Base-by-base conservation (phyloP, 2,329 filamentous ascomycete species). In the Fusarium secorum region DNA sequence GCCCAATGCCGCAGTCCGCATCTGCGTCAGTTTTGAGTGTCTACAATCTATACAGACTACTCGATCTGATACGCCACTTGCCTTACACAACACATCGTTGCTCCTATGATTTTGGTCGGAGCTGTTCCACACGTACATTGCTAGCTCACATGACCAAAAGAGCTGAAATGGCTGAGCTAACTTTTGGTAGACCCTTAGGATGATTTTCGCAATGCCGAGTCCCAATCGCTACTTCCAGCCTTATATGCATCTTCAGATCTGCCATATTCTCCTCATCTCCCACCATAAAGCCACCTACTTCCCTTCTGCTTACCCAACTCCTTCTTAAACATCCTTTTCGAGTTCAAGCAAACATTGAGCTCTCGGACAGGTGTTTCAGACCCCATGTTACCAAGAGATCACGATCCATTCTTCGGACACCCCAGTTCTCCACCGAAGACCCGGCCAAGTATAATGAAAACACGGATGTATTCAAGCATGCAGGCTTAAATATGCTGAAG, bases 401-500 rank as follows among this genome's bases (percentile, higher is more conserved):
- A 38, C 2, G 14, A 13, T 5, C 22, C 7, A 7, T 17, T 51
- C 22, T 6, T 13, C 22, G 9, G 4, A n/a, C 7, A 18, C 10
- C 9, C 18, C 9, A n/a, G 22, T 33, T 17, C 15, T 4, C 15
- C 15, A 7, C 4, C 28, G 5, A 49, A 18, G 11, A 18, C n/a
- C 2, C 3, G 4, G 11, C 17, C 6, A 14, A 14, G n/a, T 18
- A 49, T 7, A 14, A 48, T 13, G 8, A 22, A 48, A 7, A 8
- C 15, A 14, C 11, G 15, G 15, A 3, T 32, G 10, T 14, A 2
- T 22, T 14, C 5, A 10, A 10, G 10, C 7, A 11, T 3, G 15
- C 4, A 22, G 13, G 4, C 3, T 22, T 13, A 10, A 5, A 20
- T 0, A 5, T 14, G 1, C 8, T 10, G 17, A 20, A 8, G 8